These are phyloP conservation scores for Calonectria honghensis DNA, from an alignment of 2,329 filamentous ascomycete genomes.

Conservation along the genomic window DNA sequence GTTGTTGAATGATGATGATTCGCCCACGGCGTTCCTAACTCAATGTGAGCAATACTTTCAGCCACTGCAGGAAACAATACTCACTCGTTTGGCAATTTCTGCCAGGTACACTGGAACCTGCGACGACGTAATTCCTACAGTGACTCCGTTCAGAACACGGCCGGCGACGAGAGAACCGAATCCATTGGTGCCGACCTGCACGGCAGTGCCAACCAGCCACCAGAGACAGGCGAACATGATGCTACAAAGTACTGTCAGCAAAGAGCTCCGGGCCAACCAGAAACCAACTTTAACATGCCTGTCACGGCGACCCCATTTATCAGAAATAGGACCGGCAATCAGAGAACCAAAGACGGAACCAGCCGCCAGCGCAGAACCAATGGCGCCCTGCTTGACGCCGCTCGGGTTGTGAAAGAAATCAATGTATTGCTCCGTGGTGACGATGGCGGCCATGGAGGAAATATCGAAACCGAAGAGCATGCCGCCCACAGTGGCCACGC, in stretches of 20 bases:
- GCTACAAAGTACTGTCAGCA: background rate
- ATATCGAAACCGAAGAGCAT: conserved; percentile 44
- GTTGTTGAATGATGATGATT: conserved; percentile 44
- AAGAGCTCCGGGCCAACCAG: background rate
- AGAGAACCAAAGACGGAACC: conserved; percentile 39
- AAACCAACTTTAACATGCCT: background rate
- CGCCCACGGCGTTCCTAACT: conserved; percentile 35
- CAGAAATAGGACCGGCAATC: conserved; percentile 39
- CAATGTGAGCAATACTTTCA: background rate
- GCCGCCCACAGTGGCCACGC: conserved; percentile 24
- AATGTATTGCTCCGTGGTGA: conserved; percentile 43
- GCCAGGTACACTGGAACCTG: conserved; percentile 41
- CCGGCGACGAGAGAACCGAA: conserved; percentile 38
- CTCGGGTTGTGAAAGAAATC: conserved; percentile 39
- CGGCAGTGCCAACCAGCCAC: conserved; percentile 8
- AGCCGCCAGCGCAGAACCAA: conserved; percentile 41
- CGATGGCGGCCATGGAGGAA: conserved; percentile 27
- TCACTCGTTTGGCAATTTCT: conserved; percentile 39
- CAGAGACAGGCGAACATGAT: conserved; percentile 16
- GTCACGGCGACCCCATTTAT: conserved; percentile 13
- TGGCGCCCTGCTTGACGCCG: conserved; percentile 38
- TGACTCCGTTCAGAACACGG: conserved; percentile 35
- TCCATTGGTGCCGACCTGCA: conserved; percentile 28
- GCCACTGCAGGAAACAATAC: background rate
- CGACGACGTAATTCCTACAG: conserved; percentile 38